These are phyloP conservation scores for Golubevia pallescens DNA, from an alignment of 1,284 basidiomycete species.

Conservation along the genomic window DNA sequence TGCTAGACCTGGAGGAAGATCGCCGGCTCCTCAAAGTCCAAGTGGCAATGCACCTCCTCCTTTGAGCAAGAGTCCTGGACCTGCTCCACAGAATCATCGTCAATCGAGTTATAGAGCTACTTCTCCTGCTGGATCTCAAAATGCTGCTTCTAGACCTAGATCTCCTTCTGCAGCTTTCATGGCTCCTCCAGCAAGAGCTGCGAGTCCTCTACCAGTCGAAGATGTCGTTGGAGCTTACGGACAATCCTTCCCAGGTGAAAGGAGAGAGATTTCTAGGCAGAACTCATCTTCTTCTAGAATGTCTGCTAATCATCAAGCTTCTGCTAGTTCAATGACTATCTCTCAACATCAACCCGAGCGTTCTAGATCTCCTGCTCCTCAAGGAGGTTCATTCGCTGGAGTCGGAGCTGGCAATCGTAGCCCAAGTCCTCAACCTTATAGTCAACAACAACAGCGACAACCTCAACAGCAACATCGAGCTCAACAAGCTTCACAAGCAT, in stretches of 20 bases:
- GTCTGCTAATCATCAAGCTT: neutral
- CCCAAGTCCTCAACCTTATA: constrained; percentile 50
- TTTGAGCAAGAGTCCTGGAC: constrained; percentile 16
- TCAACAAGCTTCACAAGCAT: constrained; percentile 5
- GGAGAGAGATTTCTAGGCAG: constrained; percentile 61
- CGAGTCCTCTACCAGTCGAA: constrained; percentile 71
- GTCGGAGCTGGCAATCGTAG: constrained; percentile 74
- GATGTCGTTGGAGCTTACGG: constrained; percentile 79
- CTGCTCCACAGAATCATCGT: constrained; percentile 58
- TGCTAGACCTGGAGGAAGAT: constrained; percentile 59
- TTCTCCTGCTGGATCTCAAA: constrained; percentile 63
- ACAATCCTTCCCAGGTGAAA: constrained; percentile 85
- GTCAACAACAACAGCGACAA: constrained; percentile 19
- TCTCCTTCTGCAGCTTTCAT: constrained; percentile 80
- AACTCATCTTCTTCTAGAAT: constrained; percentile 38
- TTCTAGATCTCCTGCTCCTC: constrained; percentile 66
- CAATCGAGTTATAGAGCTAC: constrained; percentile 28
- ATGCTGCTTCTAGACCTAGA: constrained; percentile 75
- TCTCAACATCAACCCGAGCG: constrained; percentile 26
- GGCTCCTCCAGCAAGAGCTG: constrained; percentile 70
- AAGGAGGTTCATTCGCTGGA: constrained; percentile 74
- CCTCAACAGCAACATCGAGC: constrained; percentile 17
- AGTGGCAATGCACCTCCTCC: constrained; percentile 43
- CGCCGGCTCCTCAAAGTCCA: constrained; percentile 9
- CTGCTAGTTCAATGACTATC: neutral